A percentile compares a stretch with the other conserved stretches of the same genome.
Evolutionary conservation across 2,329 filamentous ascomycete species (phyloP).

Genomic region (Colletotrichum horii): DNA sequence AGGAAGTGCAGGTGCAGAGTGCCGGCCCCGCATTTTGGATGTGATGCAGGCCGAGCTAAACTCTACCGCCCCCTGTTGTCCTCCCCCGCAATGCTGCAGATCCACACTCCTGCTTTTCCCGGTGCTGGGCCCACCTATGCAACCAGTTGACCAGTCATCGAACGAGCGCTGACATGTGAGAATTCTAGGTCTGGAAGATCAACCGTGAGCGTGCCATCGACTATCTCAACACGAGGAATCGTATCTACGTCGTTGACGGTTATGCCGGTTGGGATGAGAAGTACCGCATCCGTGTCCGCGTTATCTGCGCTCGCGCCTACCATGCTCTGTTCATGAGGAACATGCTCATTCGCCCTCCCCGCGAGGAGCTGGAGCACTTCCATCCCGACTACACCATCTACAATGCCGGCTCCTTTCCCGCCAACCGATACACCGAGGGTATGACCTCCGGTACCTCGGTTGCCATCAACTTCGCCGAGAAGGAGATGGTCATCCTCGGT

Average conservation of each 20-base stretch:
- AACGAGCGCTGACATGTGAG: constrained; percentile 16
- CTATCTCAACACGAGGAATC: constrained; percentile 98
- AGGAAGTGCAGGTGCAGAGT: background rate
- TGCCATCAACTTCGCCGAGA: constrained; percentile 98
- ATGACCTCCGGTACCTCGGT: constrained; percentile 99
- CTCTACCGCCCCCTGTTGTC: background rate
- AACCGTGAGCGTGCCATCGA: constrained; percentile 98
- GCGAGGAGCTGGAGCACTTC: constrained; percentile 95
- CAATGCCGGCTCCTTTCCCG: constrained; percentile 98
- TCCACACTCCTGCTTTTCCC: constrained; percentile 3
- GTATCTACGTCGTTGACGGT: constrained; percentile 98
- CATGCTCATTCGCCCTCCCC: constrained; percentile 96
- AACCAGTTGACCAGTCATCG: background rate
- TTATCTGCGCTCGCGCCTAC: constrained; percentile 98
- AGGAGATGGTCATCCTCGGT: constrained; percentile 99
- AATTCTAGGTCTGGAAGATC: constrained; percentile 91
- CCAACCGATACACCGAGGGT: constrained; percentile 95
- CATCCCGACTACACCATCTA: constrained; percentile 99
- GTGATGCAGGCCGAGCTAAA: constrained; percentile 13
- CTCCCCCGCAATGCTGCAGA: background rate
- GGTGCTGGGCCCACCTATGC: background rate
- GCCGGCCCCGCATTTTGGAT: constrained; percentile 5
- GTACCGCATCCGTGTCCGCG: constrained; percentile 96
- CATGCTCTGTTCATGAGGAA: constrained; percentile 99
- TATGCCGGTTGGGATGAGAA: constrained; percentile 98